Evolutionary conservation across 202 grass and related monocot genomes (phyloP).

Genomic region (Musa balbisiana): DNA sequence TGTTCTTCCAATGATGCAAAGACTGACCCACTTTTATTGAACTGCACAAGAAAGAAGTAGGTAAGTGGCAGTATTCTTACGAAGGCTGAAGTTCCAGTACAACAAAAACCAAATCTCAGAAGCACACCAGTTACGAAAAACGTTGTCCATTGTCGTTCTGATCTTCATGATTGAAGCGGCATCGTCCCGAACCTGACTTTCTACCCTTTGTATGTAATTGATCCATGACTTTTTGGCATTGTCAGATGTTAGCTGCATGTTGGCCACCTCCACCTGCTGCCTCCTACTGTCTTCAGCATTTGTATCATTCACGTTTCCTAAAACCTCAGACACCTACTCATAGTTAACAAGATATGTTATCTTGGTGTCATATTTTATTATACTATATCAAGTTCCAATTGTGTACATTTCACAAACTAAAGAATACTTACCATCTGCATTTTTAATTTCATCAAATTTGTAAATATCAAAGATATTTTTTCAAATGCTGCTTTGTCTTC

Average conservation of each 20-base stretch:
- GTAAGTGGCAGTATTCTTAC: constrained; percentile 21
- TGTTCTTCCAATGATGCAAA: constrained; percentile 44
- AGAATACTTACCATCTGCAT: constrained; percentile 45
- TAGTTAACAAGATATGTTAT: constrained; percentile 6
- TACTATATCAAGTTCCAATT: not conserved
- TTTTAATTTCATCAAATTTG: constrained; percentile 44
- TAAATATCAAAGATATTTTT: constrained; percentile 57
- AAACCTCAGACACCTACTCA: constrained; percentile 49
- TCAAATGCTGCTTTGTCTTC: constrained; percentile 54
- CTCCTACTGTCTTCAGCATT: constrained; percentile 37
- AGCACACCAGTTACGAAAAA: constrained; percentile 49
- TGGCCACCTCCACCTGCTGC: constrained; percentile 35
- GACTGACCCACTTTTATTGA: constrained; percentile 40
- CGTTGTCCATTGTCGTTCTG: constrained; percentile 34
- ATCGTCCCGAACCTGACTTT: constrained; percentile 38
- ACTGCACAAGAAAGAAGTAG: constrained; percentile 39
- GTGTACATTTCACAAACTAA: constrained; percentile 1
- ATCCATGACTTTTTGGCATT: constrained; percentile 34
- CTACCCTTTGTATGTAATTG: constrained; percentile 34
- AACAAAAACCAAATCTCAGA: constrained; percentile 16
- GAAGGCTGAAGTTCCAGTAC: constrained; percentile 15
- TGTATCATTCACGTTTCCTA: constrained; percentile 40
- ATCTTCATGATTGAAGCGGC: constrained; percentile 26
- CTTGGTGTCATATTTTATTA: not conserved
- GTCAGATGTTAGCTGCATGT: constrained; percentile 43